phyloP scores from a whole-genome alignment of 345 rosid genomes.

The Citrus cavaleriei region DNA sequence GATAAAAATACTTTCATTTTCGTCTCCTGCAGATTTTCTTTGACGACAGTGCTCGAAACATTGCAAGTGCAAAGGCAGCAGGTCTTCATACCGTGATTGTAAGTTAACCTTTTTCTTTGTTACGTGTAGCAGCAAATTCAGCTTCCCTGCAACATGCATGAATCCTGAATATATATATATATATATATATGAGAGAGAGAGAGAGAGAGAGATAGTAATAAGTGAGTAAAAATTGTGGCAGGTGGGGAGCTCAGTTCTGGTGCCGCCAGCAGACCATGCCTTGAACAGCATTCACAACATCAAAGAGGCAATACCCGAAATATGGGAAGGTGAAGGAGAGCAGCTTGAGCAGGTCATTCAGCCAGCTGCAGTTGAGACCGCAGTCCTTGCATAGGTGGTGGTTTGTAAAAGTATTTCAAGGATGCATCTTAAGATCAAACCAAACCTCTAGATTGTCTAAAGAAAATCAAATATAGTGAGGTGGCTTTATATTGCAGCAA shows the following conservation, averaged over 20 bases:
- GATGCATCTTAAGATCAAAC: neutral
- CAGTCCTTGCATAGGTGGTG: slow-evolving; percentile 52
- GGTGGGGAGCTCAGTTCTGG: slow-evolving; percentile 66
- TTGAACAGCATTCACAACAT: slow-evolving; percentile 80
- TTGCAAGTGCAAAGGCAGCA: slow-evolving; percentile 67
- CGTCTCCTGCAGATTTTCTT: slow-evolving; percentile 58
- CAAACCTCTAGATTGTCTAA: neutral
- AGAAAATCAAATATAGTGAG: neutral
- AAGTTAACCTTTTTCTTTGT: slow-evolving; percentile 15
- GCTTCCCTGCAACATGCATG: neutral
- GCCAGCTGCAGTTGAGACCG: slow-evolving; percentile 49
- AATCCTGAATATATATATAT: too few relatives aligned
- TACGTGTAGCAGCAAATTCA: neutral
- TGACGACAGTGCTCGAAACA: slow-evolving; percentile 84
- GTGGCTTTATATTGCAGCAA: neutral
- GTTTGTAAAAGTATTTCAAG: neutral
- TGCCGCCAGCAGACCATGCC: slow-evolving; percentile 76
- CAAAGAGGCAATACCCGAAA: slow-evolving; percentile 75
- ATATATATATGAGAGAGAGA: too few relatives aligned
- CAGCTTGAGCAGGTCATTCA: slow-evolving; percentile 59
- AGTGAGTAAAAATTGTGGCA: slow-evolving; percentile 19
- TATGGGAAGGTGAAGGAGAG: slow-evolving; percentile 65
- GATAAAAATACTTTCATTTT: neutral
- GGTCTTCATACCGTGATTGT: slow-evolving; percentile 75
- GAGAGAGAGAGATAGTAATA: neutral